phyloP scores from a whole-genome alignment of 148 eudicot species.

The Amaranthus cruentus region DNA sequence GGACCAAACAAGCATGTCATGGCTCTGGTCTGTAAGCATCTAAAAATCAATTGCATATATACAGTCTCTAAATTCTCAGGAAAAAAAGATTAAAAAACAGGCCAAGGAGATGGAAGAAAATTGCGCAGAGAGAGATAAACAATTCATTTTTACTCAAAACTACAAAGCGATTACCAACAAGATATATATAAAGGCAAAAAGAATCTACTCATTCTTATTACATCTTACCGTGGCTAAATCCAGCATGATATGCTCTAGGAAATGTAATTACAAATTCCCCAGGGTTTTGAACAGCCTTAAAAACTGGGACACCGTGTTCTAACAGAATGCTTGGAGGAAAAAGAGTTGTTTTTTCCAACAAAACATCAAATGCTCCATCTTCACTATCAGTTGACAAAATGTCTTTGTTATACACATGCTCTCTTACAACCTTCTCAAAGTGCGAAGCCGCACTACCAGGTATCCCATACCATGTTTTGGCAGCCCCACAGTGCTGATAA shows the following conservation, averaged over 20 bases:
- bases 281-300: conserved; percentile 94
- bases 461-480: conserved; percentile 99
- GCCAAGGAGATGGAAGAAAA: background rate
- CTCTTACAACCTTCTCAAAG: conserved; percentile 84
- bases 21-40: too few relatives aligned
- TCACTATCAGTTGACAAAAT: conserved; percentile 75
- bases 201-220: background rate
- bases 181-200: background rate
- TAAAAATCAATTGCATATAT: too few relatives aligned
- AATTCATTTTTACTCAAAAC: background rate
- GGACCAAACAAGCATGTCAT: too few relatives aligned
- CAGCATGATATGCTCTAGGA: conserved; percentile 98
- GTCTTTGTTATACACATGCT: conserved; percentile 69
- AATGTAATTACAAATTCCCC: conserved; percentile 90
- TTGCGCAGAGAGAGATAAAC: background rate
- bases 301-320: conserved; percentile 81
- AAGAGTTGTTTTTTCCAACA: conserved; percentile 87
- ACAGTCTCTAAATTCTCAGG: background rate
- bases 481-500: conserved; percentile 97
- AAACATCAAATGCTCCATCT: conserved; percentile 94
- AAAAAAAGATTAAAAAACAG: background rate
- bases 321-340: conserved; percentile 88
- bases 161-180: background rate
- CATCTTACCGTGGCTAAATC: conserved; percentile 93
- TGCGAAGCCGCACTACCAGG: conserved; percentile 91